Conservation (phyloP, 2,329 filamentous ascomycete species). For the Penicillium griseofulvum region DNA sequence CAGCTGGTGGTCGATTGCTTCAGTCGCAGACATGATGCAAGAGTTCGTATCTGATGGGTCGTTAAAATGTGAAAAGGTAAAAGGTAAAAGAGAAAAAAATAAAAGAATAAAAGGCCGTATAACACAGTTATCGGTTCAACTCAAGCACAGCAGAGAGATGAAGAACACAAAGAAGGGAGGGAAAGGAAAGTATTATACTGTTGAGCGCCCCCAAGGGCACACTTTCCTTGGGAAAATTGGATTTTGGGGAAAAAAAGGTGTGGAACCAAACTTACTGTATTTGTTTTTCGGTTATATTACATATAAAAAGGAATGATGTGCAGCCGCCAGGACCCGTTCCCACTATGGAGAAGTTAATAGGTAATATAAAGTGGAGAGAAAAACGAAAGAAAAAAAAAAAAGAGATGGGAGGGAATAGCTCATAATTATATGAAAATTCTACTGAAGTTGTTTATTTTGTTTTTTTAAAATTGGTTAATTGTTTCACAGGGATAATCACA, state of each 20-base stretch:
- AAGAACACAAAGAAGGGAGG: conserved; percentile 2
- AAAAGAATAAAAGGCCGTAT: conserved; percentile 14
- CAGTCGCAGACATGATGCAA: conserved; percentile 28
- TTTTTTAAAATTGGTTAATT: background rate
- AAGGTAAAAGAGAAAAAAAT: background rate
- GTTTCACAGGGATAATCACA: background rate
- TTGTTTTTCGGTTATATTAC: conserved; percentile 1
- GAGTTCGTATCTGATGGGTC: background rate
- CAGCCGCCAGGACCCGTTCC: conserved; percentile 17
- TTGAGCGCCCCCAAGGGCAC: background rate
- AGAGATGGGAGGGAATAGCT: background rate
- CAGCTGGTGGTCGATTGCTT: conserved; percentile 20
- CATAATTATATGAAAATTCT: background rate
- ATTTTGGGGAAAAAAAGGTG: conserved; percentile 11
- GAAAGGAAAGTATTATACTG: conserved; percentile 21
- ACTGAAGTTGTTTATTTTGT: background rate
- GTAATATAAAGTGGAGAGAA: conserved; percentile 12
- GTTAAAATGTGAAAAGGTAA: background rate
- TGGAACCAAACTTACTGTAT: conserved; percentile 19
- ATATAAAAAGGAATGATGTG: conserved; percentile 17
- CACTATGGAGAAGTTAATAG: conserved; percentile 12
- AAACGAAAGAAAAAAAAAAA: background rate
- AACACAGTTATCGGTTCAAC: conserved; percentile 24
- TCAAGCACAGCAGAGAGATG: conserved; percentile 24
- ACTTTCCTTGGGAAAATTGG: conserved; percentile 11